phyloP scores from a whole-genome alignment of 768 basidiomycete species.

The Ephemerocybe angulata region DNA sequence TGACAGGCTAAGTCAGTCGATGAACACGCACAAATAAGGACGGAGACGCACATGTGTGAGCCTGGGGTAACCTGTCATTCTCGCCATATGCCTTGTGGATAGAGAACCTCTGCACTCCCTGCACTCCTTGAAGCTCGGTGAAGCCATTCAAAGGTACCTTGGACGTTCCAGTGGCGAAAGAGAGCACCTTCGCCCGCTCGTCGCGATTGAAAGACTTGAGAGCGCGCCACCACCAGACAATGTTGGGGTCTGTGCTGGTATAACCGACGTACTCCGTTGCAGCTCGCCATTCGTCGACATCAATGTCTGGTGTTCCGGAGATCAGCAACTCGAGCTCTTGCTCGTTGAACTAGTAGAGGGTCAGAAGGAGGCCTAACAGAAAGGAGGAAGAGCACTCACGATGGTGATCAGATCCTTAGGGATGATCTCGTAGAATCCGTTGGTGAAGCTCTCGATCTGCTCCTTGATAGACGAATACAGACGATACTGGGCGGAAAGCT shows the following conservation, averaged over 20 bases:
- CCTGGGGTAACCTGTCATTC: conserved; percentile 79
- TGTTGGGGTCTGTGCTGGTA: conserved; percentile 86
- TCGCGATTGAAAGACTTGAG: conserved; percentile 96
- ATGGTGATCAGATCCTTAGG: conserved; percentile 94
- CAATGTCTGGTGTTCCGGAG: conserved; percentile 97
- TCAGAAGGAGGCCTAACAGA: conserved; percentile 7
- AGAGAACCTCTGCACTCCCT: conserved; percentile 92
- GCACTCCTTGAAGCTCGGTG: conserved; percentile 90
- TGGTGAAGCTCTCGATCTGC: conserved; percentile 86
- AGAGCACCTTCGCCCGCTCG: conserved; percentile 93
- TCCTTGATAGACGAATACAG: conserved; percentile 92
- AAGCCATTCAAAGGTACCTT: conserved; percentile 94
- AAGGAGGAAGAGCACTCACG: conserved; percentile 41
- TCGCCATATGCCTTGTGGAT: conserved; percentile 93
- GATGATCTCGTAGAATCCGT: conserved; percentile 96
- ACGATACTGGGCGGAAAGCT: conserved; percentile 91
- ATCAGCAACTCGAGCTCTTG: conserved; percentile 92
- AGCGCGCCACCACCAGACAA: conserved; percentile 99
- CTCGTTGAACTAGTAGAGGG: conserved; percentile 72
- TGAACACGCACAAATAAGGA: background rate
- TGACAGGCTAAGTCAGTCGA: conserved; percentile 10
- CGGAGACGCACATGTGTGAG: conserved; percentile 73
- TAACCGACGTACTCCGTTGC: conserved; percentile 91
- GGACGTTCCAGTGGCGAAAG: conserved; percentile 93
- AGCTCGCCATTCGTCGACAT: conserved; percentile 95